Evolutionary conservation across 1,139 yeast species (phyloP), one percentile per base, ranked within the genome.

Genomic region (Scheffersomyces illinoinensis): DNA sequence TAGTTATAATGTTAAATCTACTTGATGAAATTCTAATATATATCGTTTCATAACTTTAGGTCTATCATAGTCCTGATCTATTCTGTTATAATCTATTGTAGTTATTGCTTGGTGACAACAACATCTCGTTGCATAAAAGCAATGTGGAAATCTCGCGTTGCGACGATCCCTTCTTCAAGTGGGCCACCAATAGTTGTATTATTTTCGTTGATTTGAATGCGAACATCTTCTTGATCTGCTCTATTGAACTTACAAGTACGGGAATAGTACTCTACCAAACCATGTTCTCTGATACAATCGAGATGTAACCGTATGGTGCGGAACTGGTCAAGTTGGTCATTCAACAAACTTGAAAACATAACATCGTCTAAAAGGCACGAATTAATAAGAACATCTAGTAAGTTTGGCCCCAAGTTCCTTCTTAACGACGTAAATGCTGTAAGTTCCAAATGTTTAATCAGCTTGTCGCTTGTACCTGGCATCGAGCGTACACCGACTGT

Each of bases 361-460:
- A 57, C 53, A 10, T 60, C 54, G 26, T 63, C 60, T n/a, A 60
- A 60, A 14, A 72, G 51, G 50, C 63, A 64, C 17, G 60, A 59
- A 1, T 56, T 21, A n/a, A 72, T 63, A 4, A 70, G 62, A 47
- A 66, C 59, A 1, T 79, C 71, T 2, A 83, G 68, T 26, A 85
- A 59, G 8, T 62, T 60, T 0, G 77, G 66, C 0, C 87, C 89
- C 3, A 76, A 63, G 4, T 76, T 73, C 43, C 79, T 79, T 61
- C 76, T 68, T 59, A 79, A 85, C 0, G 90, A 85, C 0, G 87
- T 80, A 59, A 84, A 82, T 1, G 82, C 83, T 0, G 90, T 85
- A 3, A 86, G 59, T 61, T 84, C 87, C 59, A 76, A 56, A 17
- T 68, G 66, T 47, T 59, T 66, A 1, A 61, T 56, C 1, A 51